Conservation (phyloP, 2,329 filamentous ascomycete species). For the Calonectria henricotiae region DNA sequence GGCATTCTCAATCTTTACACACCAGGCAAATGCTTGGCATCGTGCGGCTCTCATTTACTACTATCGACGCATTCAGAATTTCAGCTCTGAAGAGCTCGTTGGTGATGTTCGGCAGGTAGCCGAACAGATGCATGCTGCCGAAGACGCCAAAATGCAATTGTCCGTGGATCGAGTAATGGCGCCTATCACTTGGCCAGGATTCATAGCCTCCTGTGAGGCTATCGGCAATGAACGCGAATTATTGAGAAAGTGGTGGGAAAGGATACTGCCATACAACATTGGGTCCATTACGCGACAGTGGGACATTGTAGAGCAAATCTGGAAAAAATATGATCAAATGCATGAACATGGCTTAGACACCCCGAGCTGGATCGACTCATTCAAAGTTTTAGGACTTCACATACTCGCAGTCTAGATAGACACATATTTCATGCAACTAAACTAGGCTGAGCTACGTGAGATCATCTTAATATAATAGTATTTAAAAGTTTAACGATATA, state of each 20-base stretch:
- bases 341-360: background rate
- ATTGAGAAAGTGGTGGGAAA: conserved; percentile 36
- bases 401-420: conserved; percentile 20
- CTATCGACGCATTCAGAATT: conserved; percentile 29
- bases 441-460: background rate
- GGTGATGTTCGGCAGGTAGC: conserved; percentile 16
- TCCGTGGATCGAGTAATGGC: conserved; percentile 16
- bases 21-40: conserved; percentile 35
- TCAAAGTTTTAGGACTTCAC: conserved; percentile 10
- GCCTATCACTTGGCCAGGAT: conserved; percentile 35
- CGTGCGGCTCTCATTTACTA: conserved; percentile 36
- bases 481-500: too few relatives aligned
- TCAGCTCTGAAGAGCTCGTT: background rate
- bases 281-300: conserved; percentile 36
- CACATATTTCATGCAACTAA: background rate
- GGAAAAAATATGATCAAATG: conserved; percentile 33
- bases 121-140: conserved; percentile 19
- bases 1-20: conserved; percentile 25
- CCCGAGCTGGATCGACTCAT: conserved; percentile 23
- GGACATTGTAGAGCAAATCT: conserved; percentile 36
- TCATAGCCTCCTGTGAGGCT: conserved; percentile 35
- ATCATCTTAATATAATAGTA: too few relatives aligned
- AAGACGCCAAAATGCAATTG: conserved; percentile 17
- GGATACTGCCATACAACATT: conserved; percentile 34
- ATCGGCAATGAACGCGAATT: conserved; percentile 16